These are phyloP conservation scores for Venturia pyrina DNA, from an alignment of 2,329 filamentous ascomycete genomes.

Conservation along the genomic window DNA sequence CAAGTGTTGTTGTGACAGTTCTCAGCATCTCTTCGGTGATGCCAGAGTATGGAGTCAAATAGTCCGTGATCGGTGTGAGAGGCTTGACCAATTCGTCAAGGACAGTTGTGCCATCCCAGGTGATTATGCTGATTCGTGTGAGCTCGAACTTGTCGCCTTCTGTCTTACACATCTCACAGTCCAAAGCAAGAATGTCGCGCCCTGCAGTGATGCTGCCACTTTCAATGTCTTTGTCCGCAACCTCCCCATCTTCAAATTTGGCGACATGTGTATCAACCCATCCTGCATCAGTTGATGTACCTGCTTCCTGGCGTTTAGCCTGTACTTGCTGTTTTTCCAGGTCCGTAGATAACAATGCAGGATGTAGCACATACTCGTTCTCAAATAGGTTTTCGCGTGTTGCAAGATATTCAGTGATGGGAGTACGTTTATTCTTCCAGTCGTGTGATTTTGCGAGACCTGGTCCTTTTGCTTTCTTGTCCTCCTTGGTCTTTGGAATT, in stretches of 20 bases:
- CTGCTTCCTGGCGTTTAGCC: constrained; percentile 40
- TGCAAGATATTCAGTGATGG: constrained; percentile 71
- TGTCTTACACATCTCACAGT: constrained; percentile 97
- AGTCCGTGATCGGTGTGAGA: constrained; percentile 76
- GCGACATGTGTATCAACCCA: constrained; percentile 75
- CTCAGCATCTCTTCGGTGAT: constrained; percentile 81
- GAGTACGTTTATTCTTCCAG: constrained; percentile 66
- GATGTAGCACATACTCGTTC: constrained; percentile 78
- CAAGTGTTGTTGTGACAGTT: constrained; percentile 70
- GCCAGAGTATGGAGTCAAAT: constrained; percentile 76
- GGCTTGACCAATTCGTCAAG: constrained; percentile 92
- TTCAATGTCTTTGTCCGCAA: constrained; percentile 62
- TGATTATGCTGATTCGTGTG: constrained; percentile 76
- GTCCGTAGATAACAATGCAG: constrained; percentile 54
- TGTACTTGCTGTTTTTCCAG: constrained; percentile 45
- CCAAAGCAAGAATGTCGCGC: constrained; percentile 67
- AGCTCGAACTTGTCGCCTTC: constrained; percentile 70
- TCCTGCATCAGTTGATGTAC: constrained; percentile 47
- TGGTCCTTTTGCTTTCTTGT: constrained; percentile 50
- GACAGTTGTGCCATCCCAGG: constrained; percentile 74
- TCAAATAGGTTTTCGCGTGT: constrained; percentile 64
- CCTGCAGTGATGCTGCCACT: constrained; percentile 76
- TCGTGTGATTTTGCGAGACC: constrained; percentile 52
- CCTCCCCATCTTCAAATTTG: constrained; percentile 54
- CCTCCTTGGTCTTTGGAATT: constrained; percentile 57